Percentiles rank a stretch among this genome's conserved stretches.
These are phyloP conservation scores for Thelonectria blattea DNA, from an alignment of 2,329 filamentous ascomycete species.

Conservation along the genomic window DNA sequence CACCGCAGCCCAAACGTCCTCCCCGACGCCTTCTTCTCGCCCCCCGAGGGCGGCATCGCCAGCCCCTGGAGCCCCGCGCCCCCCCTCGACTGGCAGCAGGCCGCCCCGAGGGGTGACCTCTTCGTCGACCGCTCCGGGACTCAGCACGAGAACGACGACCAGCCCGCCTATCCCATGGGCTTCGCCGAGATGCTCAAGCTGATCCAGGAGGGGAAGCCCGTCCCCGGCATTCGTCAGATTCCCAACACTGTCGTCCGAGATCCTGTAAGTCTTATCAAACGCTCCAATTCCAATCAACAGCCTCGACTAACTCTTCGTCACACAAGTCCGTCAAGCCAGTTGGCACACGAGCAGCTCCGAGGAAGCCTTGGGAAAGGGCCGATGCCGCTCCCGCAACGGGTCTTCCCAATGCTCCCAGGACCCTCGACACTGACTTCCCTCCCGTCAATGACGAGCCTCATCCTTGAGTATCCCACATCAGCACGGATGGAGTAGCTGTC, in stretches of 20 bases:
- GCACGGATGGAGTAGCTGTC: not conserved
- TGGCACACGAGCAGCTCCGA: slow-evolving; percentile 54
- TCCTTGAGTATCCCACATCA: not conserved
- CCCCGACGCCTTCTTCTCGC: slow-evolving; percentile 42
- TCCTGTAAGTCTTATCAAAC: slow-evolving; percentile 56
- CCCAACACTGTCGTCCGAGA: slow-evolving; percentile 78
- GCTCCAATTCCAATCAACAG: not conserved
- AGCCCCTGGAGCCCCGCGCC: slow-evolving; percentile 7
- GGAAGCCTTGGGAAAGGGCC: slow-evolving; percentile 81
- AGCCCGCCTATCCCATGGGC: slow-evolving; percentile 77
- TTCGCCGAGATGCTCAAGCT: slow-evolving; percentile 88
- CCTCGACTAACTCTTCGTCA: slow-evolving; percentile 15
- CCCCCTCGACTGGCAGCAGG: slow-evolving; percentile 54
- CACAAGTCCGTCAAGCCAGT: slow-evolving; percentile 54
- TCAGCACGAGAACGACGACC: slow-evolving; percentile 39
- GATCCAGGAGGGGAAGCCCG: slow-evolving; percentile 79
- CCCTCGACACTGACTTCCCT: slow-evolving; percentile 46
- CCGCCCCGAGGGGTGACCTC: slow-evolving; percentile 56
- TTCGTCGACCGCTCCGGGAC: slow-evolving; percentile 47
- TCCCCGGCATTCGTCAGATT: slow-evolving; percentile 88
- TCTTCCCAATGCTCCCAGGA: slow-evolving; percentile 31
- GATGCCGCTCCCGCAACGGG: slow-evolving; percentile 20
- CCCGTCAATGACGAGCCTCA: slow-evolving; percentile 34
- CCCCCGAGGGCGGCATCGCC: slow-evolving; percentile 12
- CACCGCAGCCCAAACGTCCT: slow-evolving; percentile 45